A percentile compares a stretch with the other conserved stretches of the same genome.
Conservation (phyloP, 2,329 filamentous ascomycete genomes). For the Aspergillus cejpii region DNA sequence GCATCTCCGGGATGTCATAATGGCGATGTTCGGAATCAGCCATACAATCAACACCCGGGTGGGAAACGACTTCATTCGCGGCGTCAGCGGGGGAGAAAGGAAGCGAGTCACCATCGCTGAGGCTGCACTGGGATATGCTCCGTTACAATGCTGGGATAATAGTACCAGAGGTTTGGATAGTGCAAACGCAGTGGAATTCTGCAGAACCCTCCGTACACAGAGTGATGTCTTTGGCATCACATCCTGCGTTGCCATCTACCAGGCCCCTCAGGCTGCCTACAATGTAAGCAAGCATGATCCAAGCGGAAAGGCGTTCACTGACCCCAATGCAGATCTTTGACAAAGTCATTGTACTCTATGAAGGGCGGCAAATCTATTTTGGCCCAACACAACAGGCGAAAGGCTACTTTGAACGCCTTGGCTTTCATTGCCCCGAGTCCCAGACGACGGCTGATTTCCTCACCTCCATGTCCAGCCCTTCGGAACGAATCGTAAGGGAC, state of each 20-base stretch:
- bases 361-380: constrained; percentile 67
- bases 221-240: constrained; percentile 41
- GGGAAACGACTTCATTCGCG: constrained; percentile 48
- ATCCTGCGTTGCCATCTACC: constrained; percentile 47
- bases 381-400: constrained; percentile 54
- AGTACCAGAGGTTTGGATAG: constrained; percentile 42
- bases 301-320: background rate
- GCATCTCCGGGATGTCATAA: constrained; percentile 38
- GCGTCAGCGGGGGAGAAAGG: constrained; percentile 52
- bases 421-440: constrained; percentile 58
- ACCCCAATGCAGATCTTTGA: constrained; percentile 49
- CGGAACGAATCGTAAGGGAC: constrained; percentile 48
- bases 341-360: constrained; percentile 61
- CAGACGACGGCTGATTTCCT: constrained; percentile 64
- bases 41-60: constrained; percentile 44
- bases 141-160: constrained; percentile 37
- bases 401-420: constrained; percentile 58
- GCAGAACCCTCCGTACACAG: constrained; percentile 40
- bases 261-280: constrained; percentile 36
- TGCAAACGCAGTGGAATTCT: constrained; percentile 48
- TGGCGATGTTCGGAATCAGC: constrained; percentile 24
- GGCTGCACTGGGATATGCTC: constrained; percentile 37
- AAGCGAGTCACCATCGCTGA: constrained; percentile 55
- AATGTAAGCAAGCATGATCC: constrained; percentile 5
- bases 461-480: constrained; percentile 58